These are phyloP conservation scores for Syncephalastrum sp. DNA, from an alignment of 371 early-diverging fungal species.

Conservation along the genomic window DNA sequence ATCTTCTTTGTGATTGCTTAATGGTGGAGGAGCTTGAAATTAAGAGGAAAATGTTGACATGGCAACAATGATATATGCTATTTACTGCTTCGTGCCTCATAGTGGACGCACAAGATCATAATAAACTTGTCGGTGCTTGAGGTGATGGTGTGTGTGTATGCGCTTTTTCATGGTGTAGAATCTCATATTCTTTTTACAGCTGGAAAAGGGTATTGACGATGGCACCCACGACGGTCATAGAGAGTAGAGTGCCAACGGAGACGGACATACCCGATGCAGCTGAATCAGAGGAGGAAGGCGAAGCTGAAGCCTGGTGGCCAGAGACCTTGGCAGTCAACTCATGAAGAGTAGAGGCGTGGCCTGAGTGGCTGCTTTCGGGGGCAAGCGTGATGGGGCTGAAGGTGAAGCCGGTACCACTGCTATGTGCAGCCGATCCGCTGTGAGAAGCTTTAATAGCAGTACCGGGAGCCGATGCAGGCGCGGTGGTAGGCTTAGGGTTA, in stretches of 20 bases:
- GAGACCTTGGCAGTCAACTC: constrained; percentile 12
- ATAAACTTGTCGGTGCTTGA: too few relatives aligned
- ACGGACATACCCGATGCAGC: constrained; percentile 1
- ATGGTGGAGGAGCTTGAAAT: too few relatives aligned
- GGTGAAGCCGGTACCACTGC: constrained; percentile 16
- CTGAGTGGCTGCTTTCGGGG: constrained; percentile 27
- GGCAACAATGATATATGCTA: constrained; percentile 1
- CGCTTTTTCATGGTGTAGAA: too few relatives aligned
- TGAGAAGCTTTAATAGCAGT: constrained; percentile 1
- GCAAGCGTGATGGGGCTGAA: constrained; percentile 36
- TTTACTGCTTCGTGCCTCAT: background rate
- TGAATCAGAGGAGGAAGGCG: background rate
- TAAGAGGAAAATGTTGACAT: background rate
- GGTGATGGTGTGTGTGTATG: too few relatives aligned
- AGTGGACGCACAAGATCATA: too few relatives aligned
- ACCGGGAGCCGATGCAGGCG: background rate
- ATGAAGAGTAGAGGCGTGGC: constrained; percentile 9
- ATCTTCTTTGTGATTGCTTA: too few relatives aligned
- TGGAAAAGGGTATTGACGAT: constrained; percentile 7
- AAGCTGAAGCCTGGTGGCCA: background rate
- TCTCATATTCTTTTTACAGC: background rate
- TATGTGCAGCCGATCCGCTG: constrained; percentile 1
- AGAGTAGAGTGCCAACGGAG: constrained; percentile 9
- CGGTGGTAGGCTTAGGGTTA: background rate
- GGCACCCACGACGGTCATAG: constrained; percentile 8